Conservation (phyloP, 2,329 filamentous ascomycete species). For the Cordyceps tenuipes region DNA sequence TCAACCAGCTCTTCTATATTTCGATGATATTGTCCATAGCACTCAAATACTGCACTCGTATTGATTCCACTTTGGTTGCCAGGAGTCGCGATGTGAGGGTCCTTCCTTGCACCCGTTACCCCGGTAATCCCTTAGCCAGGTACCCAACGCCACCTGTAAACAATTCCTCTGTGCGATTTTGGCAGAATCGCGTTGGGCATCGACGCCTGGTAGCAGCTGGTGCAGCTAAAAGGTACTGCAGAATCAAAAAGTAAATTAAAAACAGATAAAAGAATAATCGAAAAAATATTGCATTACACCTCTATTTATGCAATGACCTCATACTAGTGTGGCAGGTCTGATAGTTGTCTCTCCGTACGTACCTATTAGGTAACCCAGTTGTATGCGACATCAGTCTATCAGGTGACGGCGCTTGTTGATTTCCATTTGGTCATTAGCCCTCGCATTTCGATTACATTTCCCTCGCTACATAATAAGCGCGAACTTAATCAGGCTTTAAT, state of each 20-base stretch:
- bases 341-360: background rate
- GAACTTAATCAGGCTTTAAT: background rate
- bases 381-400: background rate
- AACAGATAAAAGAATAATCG: background rate
- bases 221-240: background rate
- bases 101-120: background rate
- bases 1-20: no score
- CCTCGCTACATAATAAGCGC: background rate
- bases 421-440: background rate
- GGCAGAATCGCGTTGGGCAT: background rate
- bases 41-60: background rate
- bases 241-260: background rate
- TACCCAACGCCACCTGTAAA: conserved; percentile 5
- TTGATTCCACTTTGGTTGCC: background rate
- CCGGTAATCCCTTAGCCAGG: conserved; percentile 7
- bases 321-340: background rate
- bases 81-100: background rate
- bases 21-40: background rate
- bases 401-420: conserved; percentile 11
- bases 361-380: conserved; percentile 7
- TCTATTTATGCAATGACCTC: background rate
- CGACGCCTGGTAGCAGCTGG: background rate
- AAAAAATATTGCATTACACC: background rate
- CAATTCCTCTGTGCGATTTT: background rate
- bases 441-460: background rate